phyloP scores from a whole-genome alignment of 2,329 filamentous ascomycete species.

The Conoideocrella luteorostrata region DNA sequence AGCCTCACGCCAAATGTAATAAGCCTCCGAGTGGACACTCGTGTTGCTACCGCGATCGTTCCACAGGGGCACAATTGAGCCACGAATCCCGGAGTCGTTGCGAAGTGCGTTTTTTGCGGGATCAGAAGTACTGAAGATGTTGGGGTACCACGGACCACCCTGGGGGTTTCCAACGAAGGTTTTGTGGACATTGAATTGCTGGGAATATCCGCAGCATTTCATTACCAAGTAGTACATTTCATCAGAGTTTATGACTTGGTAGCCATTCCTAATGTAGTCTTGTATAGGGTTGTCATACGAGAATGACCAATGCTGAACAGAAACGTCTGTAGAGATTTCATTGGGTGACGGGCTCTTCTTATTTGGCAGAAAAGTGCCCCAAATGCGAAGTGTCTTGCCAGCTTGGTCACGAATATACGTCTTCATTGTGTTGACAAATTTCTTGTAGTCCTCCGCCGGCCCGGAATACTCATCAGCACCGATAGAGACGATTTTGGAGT shows the following conservation, averaged over 20 bases:
- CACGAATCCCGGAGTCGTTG: slow-evolving; percentile 11
- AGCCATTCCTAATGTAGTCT: slow-evolving; percentile 17
- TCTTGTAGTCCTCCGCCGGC: slow-evolving; percentile 41
- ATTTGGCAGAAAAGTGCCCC: slow-evolving; percentile 36
- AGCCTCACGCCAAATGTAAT: slow-evolving; percentile 18
- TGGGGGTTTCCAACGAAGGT: slow-evolving; percentile 21
- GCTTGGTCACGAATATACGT: slow-evolving; percentile 36
- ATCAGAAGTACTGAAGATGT: slow-evolving; percentile 17
- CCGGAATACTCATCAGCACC: slow-evolving; percentile 49
- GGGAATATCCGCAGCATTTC: slow-evolving; percentile 28
- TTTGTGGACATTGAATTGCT: slow-evolving; percentile 38
- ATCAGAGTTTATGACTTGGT: slow-evolving; percentile 19
- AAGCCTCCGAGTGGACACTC: slow-evolving; percentile 18
- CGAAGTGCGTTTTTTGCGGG: slow-evolving; percentile 12
- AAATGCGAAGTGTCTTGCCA: slow-evolving; percentile 43
- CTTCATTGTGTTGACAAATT: slow-evolving; percentile 37
- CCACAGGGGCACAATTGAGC: slow-evolving; percentile 18
- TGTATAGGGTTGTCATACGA: slow-evolving; percentile 14
- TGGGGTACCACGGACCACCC: slow-evolving; percentile 13
- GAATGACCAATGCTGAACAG: slow-evolving; percentile 31
- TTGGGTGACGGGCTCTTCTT: slow-evolving; percentile 8
- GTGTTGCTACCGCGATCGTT: slow-evolving; percentile 20
- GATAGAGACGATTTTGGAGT: slow-evolving; percentile 47
- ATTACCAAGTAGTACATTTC: slow-evolving; percentile 18
- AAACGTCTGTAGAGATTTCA: slow-evolving; percentile 13